These are phyloP conservation scores for Boletus tomentosulus DNA, from an alignment of 768 basidiomycete species.

Conservation along the genomic window DNA sequence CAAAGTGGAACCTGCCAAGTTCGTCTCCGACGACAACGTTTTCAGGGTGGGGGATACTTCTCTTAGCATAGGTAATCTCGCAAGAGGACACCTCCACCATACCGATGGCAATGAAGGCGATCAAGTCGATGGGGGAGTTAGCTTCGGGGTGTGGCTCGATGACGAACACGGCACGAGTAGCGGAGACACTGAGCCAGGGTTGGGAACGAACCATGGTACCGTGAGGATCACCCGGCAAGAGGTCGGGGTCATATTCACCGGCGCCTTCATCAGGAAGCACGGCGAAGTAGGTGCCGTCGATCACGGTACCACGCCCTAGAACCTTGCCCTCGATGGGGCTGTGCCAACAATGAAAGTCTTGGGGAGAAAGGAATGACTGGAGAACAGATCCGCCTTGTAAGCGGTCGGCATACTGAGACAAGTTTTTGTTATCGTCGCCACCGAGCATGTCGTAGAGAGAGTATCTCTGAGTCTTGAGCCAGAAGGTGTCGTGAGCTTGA, in stretches of 20 bases:
- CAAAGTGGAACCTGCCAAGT: constrained; percentile 59
- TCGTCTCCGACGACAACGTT: neutral
- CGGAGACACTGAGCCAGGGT: constrained; percentile 40
- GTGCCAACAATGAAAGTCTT: constrained; percentile 61
- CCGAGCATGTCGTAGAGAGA: constrained; percentile 46
- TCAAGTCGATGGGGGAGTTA: constrained; percentile 41
- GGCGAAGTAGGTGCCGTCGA: constrained; percentile 16
- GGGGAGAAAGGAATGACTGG: constrained; percentile 52
- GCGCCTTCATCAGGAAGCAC: constrained; percentile 5
- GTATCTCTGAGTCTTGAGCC: constrained; percentile 57
- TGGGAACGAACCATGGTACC: constrained; percentile 28
- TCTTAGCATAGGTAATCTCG: neutral
- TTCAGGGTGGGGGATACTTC: neutral
- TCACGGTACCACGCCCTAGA: constrained; percentile 31
- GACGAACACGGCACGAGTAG: constrained; percentile 50
- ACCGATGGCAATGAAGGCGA: constrained; percentile 53
- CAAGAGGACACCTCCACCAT: constrained; percentile 54
- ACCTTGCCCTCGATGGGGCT: constrained; percentile 45
- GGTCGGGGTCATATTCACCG: neutral
- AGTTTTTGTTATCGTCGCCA: neutral
- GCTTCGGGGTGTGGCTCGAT: constrained; percentile 44
- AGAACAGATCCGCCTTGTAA: constrained; percentile 49
- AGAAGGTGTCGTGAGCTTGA: constrained; percentile 38
- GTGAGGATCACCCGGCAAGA: constrained; percentile 8
- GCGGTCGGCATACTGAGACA: constrained; percentile 20